Conservation (phyloP, 306 rosid species). For the Astragalus glycyphyllos region DNA sequence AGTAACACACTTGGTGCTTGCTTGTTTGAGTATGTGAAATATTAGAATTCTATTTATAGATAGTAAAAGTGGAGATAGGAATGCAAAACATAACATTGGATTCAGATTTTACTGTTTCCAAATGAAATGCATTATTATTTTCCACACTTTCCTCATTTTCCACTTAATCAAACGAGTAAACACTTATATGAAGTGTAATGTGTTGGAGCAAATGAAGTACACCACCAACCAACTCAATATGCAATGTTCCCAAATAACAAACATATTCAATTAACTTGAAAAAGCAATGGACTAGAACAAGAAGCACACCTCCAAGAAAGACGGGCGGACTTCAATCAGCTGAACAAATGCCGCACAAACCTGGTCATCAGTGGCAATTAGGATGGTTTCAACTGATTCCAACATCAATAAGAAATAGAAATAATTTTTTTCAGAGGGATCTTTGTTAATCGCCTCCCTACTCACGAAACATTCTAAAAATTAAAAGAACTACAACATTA, state of each 20-base stretch:
- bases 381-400: conserved; percentile 39
- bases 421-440: conserved; percentile 5
- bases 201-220: conserved; percentile 15
- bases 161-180: conserved; percentile 25
- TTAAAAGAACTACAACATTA: conserved; percentile 13
- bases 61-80: conserved; percentile 17
- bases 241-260: conserved; percentile 25
- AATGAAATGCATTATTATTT: conserved; percentile 26
- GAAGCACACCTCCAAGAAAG: conserved; percentile 85
- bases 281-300: conserved; percentile 33
- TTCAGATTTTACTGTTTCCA: conserved; percentile 21
- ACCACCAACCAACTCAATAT: conserved; percentile 32
- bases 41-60: conserved; percentile 4
- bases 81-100: conserved; percentile 19
- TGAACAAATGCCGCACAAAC: conserved; percentile 97
- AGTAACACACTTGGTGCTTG: conserved; percentile 21
- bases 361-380: conserved; percentile 59
- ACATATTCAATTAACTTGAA: conserved; percentile 15
- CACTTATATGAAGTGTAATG: conserved; percentile 4
- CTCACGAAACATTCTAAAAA: conserved; percentile 9
- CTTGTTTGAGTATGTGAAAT: conserved; percentile 24
- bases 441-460: neutral
- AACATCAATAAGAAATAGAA: conserved; percentile 37
- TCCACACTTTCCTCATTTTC: conserved; percentile 5
- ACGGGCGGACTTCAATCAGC: conserved; percentile 91